Conservation (phyloP, 2,329 filamentous ascomycete genomes). For the Pseudogymnoascus sp. region DNA sequence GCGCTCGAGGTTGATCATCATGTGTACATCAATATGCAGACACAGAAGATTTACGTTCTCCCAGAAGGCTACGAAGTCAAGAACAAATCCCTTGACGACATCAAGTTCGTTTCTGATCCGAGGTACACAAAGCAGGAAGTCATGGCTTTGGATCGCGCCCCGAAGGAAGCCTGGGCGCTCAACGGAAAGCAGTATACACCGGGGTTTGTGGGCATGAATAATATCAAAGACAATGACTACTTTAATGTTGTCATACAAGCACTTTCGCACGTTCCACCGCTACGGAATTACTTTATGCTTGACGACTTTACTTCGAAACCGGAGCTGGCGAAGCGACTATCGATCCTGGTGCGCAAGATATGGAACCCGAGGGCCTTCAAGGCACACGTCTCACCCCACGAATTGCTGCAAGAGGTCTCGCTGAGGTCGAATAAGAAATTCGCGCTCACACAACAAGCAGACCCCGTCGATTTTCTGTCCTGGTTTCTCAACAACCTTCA, state of each 20-base stretch:
- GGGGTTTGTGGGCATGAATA: constrained; percentile 98
- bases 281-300: constrained; percentile 87
- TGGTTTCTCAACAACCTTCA: constrained; percentile 98
- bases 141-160: constrained; percentile 62
- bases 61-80: constrained; percentile 96
- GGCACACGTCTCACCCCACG: constrained; percentile 92
- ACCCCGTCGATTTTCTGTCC: constrained; percentile 91
- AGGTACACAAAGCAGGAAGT: constrained; percentile 76
- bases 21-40: constrained; percentile 96
- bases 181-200: constrained; percentile 79
- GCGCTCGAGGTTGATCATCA: constrained; percentile 91
- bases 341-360: constrained; percentile 87
- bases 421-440: constrained; percentile 87
- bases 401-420: constrained; percentile 90
- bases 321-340: constrained; percentile 81
- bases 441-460: constrained; percentile 81
- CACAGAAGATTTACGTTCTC: constrained; percentile 81
- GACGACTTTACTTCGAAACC: constrained; percentile 68
- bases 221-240: constrained; percentile 99
- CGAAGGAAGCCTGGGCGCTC: constrained; percentile 64
- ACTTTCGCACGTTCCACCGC: constrained; percentile 77
- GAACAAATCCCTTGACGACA: constrained; percentile 90
- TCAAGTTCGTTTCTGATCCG: constrained; percentile 95
- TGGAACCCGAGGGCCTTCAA: constrained; percentile 98
- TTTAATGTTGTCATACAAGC: constrained; percentile 92